Conservation (phyloP, 164 flowering plant species). For the Brasenia schreberi region DNA sequence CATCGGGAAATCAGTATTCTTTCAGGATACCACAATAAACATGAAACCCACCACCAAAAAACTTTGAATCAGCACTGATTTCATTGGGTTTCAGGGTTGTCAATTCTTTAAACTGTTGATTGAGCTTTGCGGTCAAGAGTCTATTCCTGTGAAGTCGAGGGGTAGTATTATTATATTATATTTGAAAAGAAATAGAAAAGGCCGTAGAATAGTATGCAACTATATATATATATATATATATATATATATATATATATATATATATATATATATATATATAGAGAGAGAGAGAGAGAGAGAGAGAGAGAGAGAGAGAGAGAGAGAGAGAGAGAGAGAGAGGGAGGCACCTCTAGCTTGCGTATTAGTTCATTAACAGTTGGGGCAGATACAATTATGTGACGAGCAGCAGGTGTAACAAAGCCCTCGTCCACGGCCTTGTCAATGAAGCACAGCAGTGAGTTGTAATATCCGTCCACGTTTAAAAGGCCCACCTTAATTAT, state of each 20-base stretch:
- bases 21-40: neutral
- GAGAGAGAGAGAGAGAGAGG: slow-evolving; percentile 1
- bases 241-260: neutral
- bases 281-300: neutral
- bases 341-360: slow-evolving; percentile 55
- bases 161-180: too few relatives aligned
- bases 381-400: slow-evolving; percentile 75
- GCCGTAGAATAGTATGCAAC: too few relatives aligned
- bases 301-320: too few relatives aligned
- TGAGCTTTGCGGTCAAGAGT: too few relatives aligned
- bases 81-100: neutral
- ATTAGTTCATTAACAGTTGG: slow-evolving; percentile 69
- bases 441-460: slow-evolving; percentile 62
- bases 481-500: slow-evolving; percentile 67
- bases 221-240: neutral
- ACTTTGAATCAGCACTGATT: neutral
- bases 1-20: neutral
- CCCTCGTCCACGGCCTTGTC: slow-evolving; percentile 97
- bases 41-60: neutral
- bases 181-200: too few relatives aligned
- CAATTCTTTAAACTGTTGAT: too few relatives aligned
- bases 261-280: neutral
- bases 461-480: slow-evolving; percentile 87
- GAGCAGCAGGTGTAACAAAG: slow-evolving; percentile 69
- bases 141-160: too few relatives aligned